phyloP scores from a whole-genome alignment of 805 yeast species.

The Saccharomyces paradoxus region DNA sequence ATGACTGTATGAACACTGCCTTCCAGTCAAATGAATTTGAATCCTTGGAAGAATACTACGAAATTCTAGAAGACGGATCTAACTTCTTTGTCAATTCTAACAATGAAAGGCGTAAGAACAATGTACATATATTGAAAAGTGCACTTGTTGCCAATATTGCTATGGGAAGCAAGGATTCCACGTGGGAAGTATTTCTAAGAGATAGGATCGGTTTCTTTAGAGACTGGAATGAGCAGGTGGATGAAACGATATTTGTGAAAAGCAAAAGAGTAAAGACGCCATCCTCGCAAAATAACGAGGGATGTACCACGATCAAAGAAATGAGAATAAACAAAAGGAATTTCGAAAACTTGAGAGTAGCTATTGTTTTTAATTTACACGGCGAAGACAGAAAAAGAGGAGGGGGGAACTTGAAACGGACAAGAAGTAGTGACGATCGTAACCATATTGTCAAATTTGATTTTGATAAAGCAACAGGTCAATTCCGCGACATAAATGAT shows the following conservation, averaged over 20 bases:
- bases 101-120: slow-evolving; percentile 8
- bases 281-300: background rate
- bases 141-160: slow-evolving; percentile 26
- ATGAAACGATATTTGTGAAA: background rate
- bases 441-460: background rate
- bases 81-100: slow-evolving; percentile 17
- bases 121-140: slow-evolving; percentile 26
- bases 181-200: slow-evolving; percentile 26
- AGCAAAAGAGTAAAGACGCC: background rate
- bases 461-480: background rate
- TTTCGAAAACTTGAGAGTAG: slow-evolving; percentile 6
- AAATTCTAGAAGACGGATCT: slow-evolving; percentile 12
- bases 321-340: background rate
- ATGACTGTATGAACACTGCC: slow-evolving; percentile 29
- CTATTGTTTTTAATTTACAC: slow-evolving; percentile 4
- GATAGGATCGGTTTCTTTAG: slow-evolving; percentile 24
- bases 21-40: slow-evolving; percentile 8
- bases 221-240: slow-evolving; percentile 19
- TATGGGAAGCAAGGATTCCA: slow-evolving; percentile 22
- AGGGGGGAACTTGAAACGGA: background rate
- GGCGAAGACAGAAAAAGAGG: background rate
- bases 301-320: background rate
- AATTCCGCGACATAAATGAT: background rate
- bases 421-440: background rate
- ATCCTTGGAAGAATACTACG: slow-evolving; percentile 12